A percentile compares a stretch with the other conserved stretches of the same genome.
These are phyloP conservation scores for Mycena sp. DNA, from an alignment of 1,284 basidiomycete species.

Conservation along the genomic window DNA sequence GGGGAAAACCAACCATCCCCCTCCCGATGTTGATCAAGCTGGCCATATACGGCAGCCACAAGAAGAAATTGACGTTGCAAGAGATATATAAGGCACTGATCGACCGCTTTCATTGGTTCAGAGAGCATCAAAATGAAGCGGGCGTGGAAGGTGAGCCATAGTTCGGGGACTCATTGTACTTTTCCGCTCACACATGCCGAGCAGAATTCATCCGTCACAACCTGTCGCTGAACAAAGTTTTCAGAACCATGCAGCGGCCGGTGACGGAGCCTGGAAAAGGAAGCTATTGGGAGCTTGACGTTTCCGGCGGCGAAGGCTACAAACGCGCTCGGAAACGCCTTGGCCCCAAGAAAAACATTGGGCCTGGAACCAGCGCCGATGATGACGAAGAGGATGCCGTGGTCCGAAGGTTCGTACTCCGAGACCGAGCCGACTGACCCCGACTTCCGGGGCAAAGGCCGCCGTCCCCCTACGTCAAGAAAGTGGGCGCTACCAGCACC, in stretches of 20 bases:
- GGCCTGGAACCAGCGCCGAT: neutral
- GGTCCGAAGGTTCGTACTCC: slow-evolving; percentile 8
- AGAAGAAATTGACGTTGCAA: slow-evolving; percentile 66
- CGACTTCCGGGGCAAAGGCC: neutral
- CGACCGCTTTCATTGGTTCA: slow-evolving; percentile 67
- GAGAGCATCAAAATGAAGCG: slow-evolving; percentile 52
- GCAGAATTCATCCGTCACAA: slow-evolving; percentile 92
- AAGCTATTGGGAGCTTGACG: slow-evolving; percentile 75
- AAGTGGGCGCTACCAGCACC: neutral
- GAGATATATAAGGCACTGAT: slow-evolving; percentile 71
- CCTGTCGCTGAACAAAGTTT: slow-evolving; percentile 86
- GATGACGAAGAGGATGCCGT: neutral
- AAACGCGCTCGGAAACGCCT: slow-evolving; percentile 68
- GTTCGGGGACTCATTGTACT: slow-evolving; percentile 16
- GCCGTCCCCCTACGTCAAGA: slow-evolving; percentile 10
- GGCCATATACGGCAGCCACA: slow-evolving; percentile 74
- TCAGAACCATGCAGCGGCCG: slow-evolving; percentile 69
- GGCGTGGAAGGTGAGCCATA: slow-evolving; percentile 70
- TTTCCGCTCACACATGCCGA: slow-evolving; percentile 12
- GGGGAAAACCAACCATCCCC: slow-evolving; percentile 62
- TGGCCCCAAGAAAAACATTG: neutral
- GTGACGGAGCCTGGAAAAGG: slow-evolving; percentile 80
- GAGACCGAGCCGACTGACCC: neutral
- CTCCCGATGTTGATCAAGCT: slow-evolving; percentile 71
- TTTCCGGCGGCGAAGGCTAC: slow-evolving; percentile 66